Evolutionary conservation across 2,329 filamentous ascomycete species (phyloP).

Genomic region (Hymenoscyphus albidus): DNA sequence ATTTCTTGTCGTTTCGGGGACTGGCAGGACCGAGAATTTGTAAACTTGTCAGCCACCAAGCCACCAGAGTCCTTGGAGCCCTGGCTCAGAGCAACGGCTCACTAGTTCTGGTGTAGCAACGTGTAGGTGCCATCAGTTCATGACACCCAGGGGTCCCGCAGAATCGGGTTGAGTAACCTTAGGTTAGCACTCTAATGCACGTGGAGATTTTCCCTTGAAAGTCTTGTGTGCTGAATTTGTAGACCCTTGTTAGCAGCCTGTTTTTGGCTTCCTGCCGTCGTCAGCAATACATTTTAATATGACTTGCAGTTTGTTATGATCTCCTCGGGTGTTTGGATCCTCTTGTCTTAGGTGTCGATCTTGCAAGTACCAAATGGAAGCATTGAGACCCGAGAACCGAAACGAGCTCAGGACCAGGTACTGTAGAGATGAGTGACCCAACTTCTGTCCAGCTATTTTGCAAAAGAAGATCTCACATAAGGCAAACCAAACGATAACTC

Average conservation of each 20-base stretch:
- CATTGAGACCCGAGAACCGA: not conserved
- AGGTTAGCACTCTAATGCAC: not conserved
- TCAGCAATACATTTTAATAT: not conserved
- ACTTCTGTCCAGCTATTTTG: not conserved
- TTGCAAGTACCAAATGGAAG: not conserved
- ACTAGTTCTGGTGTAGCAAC: not conserved
- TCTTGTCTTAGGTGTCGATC: not conserved
- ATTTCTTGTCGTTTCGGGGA: not conserved
- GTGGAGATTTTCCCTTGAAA: not conserved
- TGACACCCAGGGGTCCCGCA: not conserved
- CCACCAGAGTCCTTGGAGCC: not conserved
- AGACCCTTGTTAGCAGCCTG: not conserved
- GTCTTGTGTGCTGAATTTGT: not conserved
- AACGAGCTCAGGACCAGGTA: not conserved
- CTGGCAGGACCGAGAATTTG: not conserved
- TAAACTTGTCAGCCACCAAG: slow-evolving; percentile 1
- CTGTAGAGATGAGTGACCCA: not conserved
- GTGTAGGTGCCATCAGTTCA: not conserved
- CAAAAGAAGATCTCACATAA: not conserved
- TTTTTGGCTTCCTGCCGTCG: not conserved
- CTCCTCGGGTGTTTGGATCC: slow-evolving; percentile 2
- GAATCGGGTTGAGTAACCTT: not conserved
- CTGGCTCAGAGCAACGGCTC: not conserved
- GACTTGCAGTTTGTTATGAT: not conserved
- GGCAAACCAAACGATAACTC: not conserved